These are phyloP conservation scores for Fusarium stilboides DNA, from an alignment of 2,329 filamentous ascomycete species.

Conservation along the genomic window DNA sequence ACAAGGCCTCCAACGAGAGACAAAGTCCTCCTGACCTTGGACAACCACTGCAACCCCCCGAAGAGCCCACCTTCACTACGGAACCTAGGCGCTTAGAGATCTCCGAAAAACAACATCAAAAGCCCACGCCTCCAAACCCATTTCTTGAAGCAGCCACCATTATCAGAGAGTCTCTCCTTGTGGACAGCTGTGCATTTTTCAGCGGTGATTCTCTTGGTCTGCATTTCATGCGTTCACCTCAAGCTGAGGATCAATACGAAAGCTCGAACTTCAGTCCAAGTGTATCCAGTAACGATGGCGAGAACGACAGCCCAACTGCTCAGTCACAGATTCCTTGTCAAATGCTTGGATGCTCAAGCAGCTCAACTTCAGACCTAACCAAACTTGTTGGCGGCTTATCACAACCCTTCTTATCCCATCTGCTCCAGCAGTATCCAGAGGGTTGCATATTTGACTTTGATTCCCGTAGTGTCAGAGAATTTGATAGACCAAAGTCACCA, in stretches of 20 bases:
- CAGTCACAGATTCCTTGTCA: not conserved
- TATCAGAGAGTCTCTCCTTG: slow-evolving; percentile 58
- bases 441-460: slow-evolving; percentile 64
- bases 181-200: slow-evolving; percentile 54
- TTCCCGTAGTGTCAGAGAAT: too few relatives aligned
- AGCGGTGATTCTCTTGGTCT: slow-evolving; percentile 47
- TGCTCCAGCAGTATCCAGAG: slow-evolving; percentile 61
- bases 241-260: too few relatives aligned
- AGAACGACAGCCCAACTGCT: too few relatives aligned
- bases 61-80: too few relatives aligned
- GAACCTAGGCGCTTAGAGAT: not conserved
- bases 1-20: too few relatives aligned
- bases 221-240: too few relatives aligned
- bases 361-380: not conserved
- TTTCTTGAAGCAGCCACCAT: slow-evolving; percentile 61
- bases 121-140: not conserved
- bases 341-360: too few relatives aligned
- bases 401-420: slow-evolving; percentile 56
- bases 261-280: too few relatives aligned
- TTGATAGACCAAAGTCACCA: too few relatives aligned
- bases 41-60: too few relatives aligned
- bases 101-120: not conserved
- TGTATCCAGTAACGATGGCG: too few relatives aligned
- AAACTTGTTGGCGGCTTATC: slow-evolving; percentile 47
- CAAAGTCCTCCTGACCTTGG: too few relatives aligned